These are phyloP conservation scores for Xylaria arbuscula DNA, from an alignment of 2,329 filamentous ascomycete genomes.

Conservation along the genomic window DNA sequence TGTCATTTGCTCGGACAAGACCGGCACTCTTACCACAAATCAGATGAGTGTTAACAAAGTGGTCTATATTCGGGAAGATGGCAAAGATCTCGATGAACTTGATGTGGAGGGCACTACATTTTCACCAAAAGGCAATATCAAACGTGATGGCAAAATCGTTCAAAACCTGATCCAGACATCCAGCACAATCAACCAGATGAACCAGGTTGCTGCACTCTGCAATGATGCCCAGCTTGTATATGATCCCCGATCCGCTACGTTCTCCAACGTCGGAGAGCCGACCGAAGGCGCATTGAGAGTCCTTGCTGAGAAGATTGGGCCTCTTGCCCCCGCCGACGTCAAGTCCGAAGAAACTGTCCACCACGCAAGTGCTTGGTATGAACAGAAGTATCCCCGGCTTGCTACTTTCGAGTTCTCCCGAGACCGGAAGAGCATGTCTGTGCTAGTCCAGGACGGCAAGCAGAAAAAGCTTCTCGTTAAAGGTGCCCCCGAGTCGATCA, in stretches of 20 bases:
- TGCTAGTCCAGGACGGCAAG: slow-evolving; percentile 78
- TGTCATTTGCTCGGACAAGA: slow-evolving; percentile 99
- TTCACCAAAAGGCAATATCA: slow-evolving; percentile 81
- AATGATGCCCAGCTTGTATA: slow-evolving; percentile 89
- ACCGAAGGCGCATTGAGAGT: slow-evolving; percentile 94
- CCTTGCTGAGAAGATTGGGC: slow-evolving; percentile 93
- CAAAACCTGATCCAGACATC: slow-evolving; percentile 77
- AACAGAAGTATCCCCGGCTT: slow-evolving; percentile 77
- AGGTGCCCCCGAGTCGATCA: slow-evolving; percentile 92
- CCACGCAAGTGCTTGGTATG: slow-evolving; percentile 85
- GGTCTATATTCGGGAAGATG: slow-evolving; percentile 81
- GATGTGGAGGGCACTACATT: slow-evolving; percentile 95
- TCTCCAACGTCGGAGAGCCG: slow-evolving; percentile 88
- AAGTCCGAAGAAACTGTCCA: slow-evolving; percentile 75
- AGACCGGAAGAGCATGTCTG: slow-evolving; percentile 99
- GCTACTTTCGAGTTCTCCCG: slow-evolving; percentile 97
- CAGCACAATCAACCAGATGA: slow-evolving; percentile 81
- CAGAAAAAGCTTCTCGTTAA: slow-evolving; percentile 90
- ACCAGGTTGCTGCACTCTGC: slow-evolving; percentile 79
- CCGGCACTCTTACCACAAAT: slow-evolving; percentile 96
- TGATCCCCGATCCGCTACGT: slow-evolving; percentile 78
- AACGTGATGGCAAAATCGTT: slow-evolving; percentile 73
- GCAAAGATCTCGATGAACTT: slow-evolving; percentile 81
- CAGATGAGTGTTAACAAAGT: slow-evolving; percentile 99
- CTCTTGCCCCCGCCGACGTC: slow-evolving; percentile 69